These are phyloP conservation scores for Drechslerella coelobrocha DNA, from an alignment of 2,329 filamentous ascomycete genomes.

Conservation along the genomic window DNA sequence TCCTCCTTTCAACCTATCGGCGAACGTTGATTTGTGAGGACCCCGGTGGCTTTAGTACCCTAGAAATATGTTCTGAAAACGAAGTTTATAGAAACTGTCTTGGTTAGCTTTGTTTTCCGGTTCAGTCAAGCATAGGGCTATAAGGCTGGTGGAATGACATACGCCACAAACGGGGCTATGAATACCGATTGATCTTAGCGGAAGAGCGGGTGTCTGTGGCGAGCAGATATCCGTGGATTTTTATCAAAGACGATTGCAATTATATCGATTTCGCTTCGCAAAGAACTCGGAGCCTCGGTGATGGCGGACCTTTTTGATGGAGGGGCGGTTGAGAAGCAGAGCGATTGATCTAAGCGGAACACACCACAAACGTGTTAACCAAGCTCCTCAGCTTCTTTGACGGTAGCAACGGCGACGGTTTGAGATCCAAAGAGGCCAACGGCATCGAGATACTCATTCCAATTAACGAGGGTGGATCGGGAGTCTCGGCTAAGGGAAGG, in stretches of 20 bases:
- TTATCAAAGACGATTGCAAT: neutral
- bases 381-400: conserved; percentile 7
- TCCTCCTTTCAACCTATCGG: neutral
- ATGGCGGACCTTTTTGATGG: neutral
- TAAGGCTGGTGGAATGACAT: too few relatives aligned
- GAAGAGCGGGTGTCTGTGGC: too few relatives aligned
- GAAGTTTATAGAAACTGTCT: too few relatives aligned
- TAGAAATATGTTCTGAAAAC: too few relatives aligned
- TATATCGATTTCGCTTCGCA: neutral
- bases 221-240: too few relatives aligned
- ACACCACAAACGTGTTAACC: conserved; percentile 40
- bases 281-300: neutral
- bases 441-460: conserved; percentile 36
- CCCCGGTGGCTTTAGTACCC: too few relatives aligned
- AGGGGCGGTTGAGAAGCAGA: conserved; percentile 5
- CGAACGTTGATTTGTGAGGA: too few relatives aligned
- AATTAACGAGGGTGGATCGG: conserved; percentile 41
- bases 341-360: conserved; percentile 10
- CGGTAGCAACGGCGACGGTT: conserved; percentile 22
- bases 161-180: too few relatives aligned
- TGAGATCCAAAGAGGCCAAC: conserved; percentile 16
- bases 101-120: too few relatives aligned
- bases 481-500: conserved; percentile 32
- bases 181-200: too few relatives aligned
- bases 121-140: too few relatives aligned